phyloP scores from a whole-genome alignment of 768 basidiomycete species.

The Mycena crocata region DNA sequence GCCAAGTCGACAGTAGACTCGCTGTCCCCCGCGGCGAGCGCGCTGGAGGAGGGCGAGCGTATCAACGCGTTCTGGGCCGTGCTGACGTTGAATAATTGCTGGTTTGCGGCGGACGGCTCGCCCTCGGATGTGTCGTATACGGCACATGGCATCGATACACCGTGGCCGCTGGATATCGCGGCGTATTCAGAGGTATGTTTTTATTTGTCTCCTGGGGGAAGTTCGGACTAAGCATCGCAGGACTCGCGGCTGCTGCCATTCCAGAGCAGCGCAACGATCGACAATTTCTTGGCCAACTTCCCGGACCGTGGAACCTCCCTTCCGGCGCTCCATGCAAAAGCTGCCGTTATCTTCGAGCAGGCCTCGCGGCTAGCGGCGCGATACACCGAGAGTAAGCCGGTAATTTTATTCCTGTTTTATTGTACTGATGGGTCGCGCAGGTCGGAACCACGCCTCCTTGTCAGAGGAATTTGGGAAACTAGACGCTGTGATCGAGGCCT shows the following conservation, averaged over 20 bases:
- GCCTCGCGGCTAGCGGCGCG: slow-evolving; percentile 20
- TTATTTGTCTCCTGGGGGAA: background rate
- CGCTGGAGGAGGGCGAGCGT: slow-evolving; percentile 34
- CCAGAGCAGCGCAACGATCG: slow-evolving; percentile 28
- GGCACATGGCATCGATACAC: slow-evolving; percentile 29
- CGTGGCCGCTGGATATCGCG: slow-evolving; percentile 35
- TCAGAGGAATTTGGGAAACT: slow-evolving; percentile 22
- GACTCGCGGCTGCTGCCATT: slow-evolving; percentile 3
- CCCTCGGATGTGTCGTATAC: slow-evolving; percentile 24
- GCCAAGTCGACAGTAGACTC: background rate
- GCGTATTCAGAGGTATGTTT: slow-evolving; percentile 6
- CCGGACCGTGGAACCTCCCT: slow-evolving; percentile 27
- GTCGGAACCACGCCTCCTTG: background rate
- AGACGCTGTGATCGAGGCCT: slow-evolving; percentile 22
- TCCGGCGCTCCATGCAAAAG: slow-evolving; percentile 32
- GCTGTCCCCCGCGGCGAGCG: slow-evolving; percentile 6
- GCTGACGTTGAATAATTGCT: slow-evolving; percentile 23
- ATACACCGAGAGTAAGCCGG: slow-evolving; percentile 23
- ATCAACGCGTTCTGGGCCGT: slow-evolving; percentile 38
- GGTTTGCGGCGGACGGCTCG: slow-evolving; percentile 27
- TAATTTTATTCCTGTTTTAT: background rate
- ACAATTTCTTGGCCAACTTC: slow-evolving; percentile 26
- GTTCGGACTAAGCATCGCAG: background rate
- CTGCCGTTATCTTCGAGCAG: slow-evolving; percentile 31
- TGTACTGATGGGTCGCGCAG: background rate